Base-by-base conservation (phyloP, 768 basidiomycete genomes). In the Neoboletus subvelutipes region DNA sequence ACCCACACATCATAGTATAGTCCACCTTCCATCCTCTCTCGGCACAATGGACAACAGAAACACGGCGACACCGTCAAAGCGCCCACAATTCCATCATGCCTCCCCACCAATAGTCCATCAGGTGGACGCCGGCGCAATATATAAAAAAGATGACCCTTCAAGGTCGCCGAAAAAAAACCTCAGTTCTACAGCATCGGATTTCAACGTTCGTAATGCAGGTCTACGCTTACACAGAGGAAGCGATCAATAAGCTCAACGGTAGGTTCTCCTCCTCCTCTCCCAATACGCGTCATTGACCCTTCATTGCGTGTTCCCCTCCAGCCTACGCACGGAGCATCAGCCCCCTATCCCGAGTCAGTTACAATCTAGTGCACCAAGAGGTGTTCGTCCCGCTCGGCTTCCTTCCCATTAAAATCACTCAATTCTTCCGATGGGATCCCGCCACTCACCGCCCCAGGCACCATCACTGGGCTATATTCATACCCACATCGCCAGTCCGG, bases 391-490 rank as follows among this genome's bases (percentile, higher is more conserved):
- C 48, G 12, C 15, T 0, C 0, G 60, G 51, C 17, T 46, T 1
- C 33, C 59, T 61, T 10, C 60, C 60, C 20, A 45, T 62, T 7
- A 36, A 47, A 45, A 43, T 52, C 29, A 37, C 5, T 15, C 55
- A 53, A 15, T 57, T 42, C 29, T 28, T 8, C 34, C 48, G 15
- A 41, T n/a, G 9, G 15, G 48, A 62, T 40, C 39, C 55, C 17
- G 13, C 2, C 13, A 9, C 31, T 18, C 18, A 37, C 1, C 22
- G 0, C 6, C 42, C 15, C 18, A n/a, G 5, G 24, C 13, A 46
- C 18, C 20, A 52, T n/a, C 55, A 62, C 40, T 57, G 52, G 61
- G 36, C 55, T 29, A 50, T 57, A 42, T 62, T 57, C 55, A 24
- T 62, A 42, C 55, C 61, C 12, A 62, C 55, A 0, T 62, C 61